Percentiles rank a stretch among this genome's conserved stretches.
These are phyloP conservation scores for Tylopilus vinaceipallidus DNA, from an alignment of 768 basidiomycete species.

Conservation along the genomic window DNA sequence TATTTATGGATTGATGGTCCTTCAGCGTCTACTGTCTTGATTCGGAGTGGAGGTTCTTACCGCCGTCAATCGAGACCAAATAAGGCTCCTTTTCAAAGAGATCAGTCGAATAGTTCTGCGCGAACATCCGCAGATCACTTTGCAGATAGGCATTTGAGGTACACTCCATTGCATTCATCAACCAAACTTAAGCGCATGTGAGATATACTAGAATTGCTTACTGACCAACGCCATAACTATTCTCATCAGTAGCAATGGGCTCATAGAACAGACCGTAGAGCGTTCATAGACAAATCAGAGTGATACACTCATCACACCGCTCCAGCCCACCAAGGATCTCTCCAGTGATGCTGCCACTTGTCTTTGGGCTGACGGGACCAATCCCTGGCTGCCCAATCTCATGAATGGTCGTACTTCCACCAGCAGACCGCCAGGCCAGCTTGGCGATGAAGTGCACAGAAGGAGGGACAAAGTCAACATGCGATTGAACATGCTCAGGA, in stretches of 20 bases:
- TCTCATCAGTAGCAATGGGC: constrained; percentile 25
- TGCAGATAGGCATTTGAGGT: constrained; percentile 32
- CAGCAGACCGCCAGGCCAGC: constrained; percentile 17
- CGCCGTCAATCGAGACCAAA: constrained; percentile 37
- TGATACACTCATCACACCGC: constrained; percentile 29
- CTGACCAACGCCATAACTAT: constrained; percentile 36
- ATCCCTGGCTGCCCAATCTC: constrained; percentile 18
- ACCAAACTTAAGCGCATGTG: neutral
- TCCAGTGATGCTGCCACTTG: constrained; percentile 7
- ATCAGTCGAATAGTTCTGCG: constrained; percentile 17
- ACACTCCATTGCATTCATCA: constrained; percentile 29
- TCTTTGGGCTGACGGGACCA: constrained; percentile 14
- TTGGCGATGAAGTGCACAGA: constrained; percentile 34
- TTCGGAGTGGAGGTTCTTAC: constrained; percentile 12
- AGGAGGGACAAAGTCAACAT: constrained; percentile 36
- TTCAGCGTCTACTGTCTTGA: neutral
- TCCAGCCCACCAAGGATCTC: constrained; percentile 10
- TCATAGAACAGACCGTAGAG: constrained; percentile 27
- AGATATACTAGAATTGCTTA: neutral
- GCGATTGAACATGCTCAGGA: constrained; percentile 28
- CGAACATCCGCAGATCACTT: constrained; percentile 35
- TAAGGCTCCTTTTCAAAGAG: constrained; percentile 26
- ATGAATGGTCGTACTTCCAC: neutral
- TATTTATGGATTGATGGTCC: neutral
- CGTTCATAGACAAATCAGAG: constrained; percentile 28